Percentiles rank a stretch among this genome's conserved stretches.
phyloP scores from a whole-genome alignment of 2,329 filamentous ascomycete genomes.

The Leptodontidium sp. region DNA sequence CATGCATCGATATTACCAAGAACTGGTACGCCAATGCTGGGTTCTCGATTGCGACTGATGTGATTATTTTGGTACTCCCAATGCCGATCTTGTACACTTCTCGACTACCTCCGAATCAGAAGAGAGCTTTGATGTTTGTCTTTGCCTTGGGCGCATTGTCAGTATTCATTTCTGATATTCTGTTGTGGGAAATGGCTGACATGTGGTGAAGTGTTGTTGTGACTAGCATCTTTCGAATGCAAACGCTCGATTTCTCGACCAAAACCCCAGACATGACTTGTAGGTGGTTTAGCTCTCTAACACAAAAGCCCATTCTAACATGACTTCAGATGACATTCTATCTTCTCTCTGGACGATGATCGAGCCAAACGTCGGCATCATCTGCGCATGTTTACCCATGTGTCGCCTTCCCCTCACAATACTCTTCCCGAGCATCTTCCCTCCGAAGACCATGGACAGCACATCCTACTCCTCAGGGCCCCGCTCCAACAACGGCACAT shows the following conservation, averaged over 20 bases:
- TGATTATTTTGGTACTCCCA: constrained; percentile 48
- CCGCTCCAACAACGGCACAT: constrained; percentile 18
- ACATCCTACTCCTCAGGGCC: constrained; percentile 3
- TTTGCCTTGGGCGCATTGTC: constrained; percentile 51
- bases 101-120: constrained; percentile 48
- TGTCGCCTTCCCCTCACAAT: constrained; percentile 45
- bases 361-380: constrained; percentile 49
- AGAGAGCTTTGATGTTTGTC: constrained; percentile 56
- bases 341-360: constrained; percentile 50
- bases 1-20: constrained; percentile 55
- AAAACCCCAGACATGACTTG: constrained; percentile 36
- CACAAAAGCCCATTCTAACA: neutral
- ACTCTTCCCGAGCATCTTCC: constrained; percentile 39
- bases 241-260: constrained; percentile 43
- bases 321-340: constrained; percentile 21
- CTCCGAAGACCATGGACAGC: constrained; percentile 16
- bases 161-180: constrained; percentile 25
- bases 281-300: constrained; percentile 6
- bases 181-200: constrained; percentile 8
- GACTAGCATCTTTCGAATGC: constrained; percentile 47
- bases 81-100: constrained; percentile 47
- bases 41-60: constrained; percentile 48
- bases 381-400: constrained; percentile 51
- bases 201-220: constrained; percentile 40
- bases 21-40: constrained; percentile 59